Evolutionary conservation across 139 green algal genomes (phyloP), one percentile per base, ranked within the genome.

Genomic region (Closterium sp.): DNA sequence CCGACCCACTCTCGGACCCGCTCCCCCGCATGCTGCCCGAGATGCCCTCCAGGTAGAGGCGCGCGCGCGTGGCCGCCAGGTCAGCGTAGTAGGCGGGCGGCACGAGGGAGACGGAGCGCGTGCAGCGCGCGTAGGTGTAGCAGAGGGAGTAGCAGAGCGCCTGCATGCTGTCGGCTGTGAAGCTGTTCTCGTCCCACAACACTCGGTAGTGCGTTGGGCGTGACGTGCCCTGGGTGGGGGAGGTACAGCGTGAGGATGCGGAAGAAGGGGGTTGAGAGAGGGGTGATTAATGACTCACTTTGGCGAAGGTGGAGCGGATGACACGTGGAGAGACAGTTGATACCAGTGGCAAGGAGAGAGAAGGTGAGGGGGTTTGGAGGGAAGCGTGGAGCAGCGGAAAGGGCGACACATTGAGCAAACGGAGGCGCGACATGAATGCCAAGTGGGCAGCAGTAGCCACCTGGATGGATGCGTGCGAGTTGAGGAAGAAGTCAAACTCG

Each of bases 401-500:
- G 9, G 22, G 24, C 27, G 22, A 6, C 73, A 31, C 24, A n/a
- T 6, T n/a, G n/a, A n/a, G n/a, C n/a, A n/a, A n/a, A n/a, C n/a
- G n/a, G n/a, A n/a, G n/a, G n/a, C n/a, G n/a, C n/a, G n/a, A n/a
- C n/a, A n/a, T n/a, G n/a, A n/a, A n/a, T n/a, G n/a, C n/a, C 79
- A 30, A 28, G 27, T 28, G 27, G 79, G 79, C 24, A 79, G 62
- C 62, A 24, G 17, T 27, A 24, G 13, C 17, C 5, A 95, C 93
- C 96, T 98, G 97, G 45, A 98, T 95, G 86, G 96, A 95, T 0
- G 96, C 95, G 87, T 99, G 97, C 79, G 89, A 95, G 95, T 97
- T 97, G 10, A 99, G 96, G 94, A 96, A 98, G 96, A 99, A 99
- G 95, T 98, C 96, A 86, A 96, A 98, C 86, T 97, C 96, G 9